A percentile compares a stretch with the other conserved stretches of the same genome.
Conservation (phyloP, 2,329 filamentous ascomycete genomes). For the Rachicladosporium sp. region DNA sequence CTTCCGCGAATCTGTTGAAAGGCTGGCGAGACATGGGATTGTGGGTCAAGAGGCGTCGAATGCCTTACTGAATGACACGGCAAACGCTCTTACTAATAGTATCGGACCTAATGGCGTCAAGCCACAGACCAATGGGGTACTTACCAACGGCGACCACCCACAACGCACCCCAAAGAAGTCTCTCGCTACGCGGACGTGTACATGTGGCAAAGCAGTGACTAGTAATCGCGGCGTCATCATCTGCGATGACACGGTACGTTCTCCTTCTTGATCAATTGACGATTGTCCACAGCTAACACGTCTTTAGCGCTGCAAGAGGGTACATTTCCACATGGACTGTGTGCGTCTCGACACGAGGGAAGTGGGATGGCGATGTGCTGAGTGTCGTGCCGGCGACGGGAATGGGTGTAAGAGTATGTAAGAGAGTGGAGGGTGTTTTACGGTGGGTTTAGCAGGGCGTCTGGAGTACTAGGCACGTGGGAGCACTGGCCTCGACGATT, state of each 20-base stretch:
- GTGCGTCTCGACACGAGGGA: slow-evolving; percentile 10
- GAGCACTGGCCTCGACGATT: too few relatives aligned
- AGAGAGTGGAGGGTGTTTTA: too few relatives aligned
- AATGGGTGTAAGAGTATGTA: too few relatives aligned
- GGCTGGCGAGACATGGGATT: slow-evolving; percentile 20
- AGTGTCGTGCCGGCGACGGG: slow-evolving; percentile 5
- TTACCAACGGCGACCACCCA: too few relatives aligned
- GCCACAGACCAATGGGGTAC: slow-evolving; percentile 2
- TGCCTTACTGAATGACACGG: slow-evolving; percentile 8
- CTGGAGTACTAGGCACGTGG: too few relatives aligned
- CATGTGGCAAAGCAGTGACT: slow-evolving; percentile 8
- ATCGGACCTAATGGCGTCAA: slow-evolving; percentile 1
- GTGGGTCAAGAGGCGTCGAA: slow-evolving; percentile 16
- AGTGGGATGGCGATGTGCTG: slow-evolving; percentile 11
- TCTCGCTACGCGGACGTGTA: slow-evolving; percentile 6
- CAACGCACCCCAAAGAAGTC: too few relatives aligned
- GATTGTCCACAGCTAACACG: too few relatives aligned
- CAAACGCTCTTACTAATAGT: background rate
- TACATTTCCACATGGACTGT: slow-evolving; percentile 15
- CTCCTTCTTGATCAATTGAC: too few relatives aligned
- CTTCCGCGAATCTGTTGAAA: slow-evolving; percentile 22
- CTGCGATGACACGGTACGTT: slow-evolving; percentile 14
- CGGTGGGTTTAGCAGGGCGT: too few relatives aligned
- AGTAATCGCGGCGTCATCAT: slow-evolving; percentile 8
- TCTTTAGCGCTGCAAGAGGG: slow-evolving; percentile 7